Conservation (phyloP, 148 eudicot genomes). For the Polygonum maritimum region DNA sequence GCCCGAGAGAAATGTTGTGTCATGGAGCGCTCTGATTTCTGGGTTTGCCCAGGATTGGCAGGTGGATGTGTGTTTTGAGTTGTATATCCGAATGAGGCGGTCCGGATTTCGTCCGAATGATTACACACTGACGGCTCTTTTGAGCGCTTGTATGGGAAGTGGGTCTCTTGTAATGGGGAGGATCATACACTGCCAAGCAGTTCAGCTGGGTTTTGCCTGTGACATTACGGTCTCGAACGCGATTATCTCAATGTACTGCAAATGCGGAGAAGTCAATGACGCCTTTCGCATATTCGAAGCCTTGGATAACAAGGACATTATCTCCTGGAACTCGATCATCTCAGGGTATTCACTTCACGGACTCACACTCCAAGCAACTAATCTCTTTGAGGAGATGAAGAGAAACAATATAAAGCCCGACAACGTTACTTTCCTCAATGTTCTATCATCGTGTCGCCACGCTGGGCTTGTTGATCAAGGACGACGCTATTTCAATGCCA, state of each 20-base stretch:
- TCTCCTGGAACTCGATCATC: conserved; percentile 73
- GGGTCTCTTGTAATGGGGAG: conserved; percentile 58
- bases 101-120: conserved; percentile 44
- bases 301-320: conserved; percentile 37
- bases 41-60: conserved; percentile 52
- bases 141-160: conserved; percentile 65
- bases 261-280: conserved; percentile 47
- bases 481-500: conserved; percentile 28
- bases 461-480: conserved; percentile 43
- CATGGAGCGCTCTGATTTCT: conserved; percentile 59
- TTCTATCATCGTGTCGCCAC: conserved; percentile 49
- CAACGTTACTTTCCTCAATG: conserved; percentile 44
- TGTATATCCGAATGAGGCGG: conserved; percentile 41
- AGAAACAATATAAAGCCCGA: conserved; percentile 35
- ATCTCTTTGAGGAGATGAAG: conserved; percentile 41
- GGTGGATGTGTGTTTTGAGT: conserved; percentile 48
- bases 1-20: conserved; percentile 31
- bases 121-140: conserved; percentile 53
- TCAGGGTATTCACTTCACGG: conserved; percentile 59
- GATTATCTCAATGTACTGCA: conserved; percentile 52
- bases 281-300: conserved; percentile 42
- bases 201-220: conserved; percentile 32
- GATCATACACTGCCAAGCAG: conserved; percentile 39
- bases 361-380: conserved; percentile 35
- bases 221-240: conserved; percentile 48